phyloP scores from a whole-genome alignment of 805 yeast species.

The Saturnispora galanensis region DNA sequence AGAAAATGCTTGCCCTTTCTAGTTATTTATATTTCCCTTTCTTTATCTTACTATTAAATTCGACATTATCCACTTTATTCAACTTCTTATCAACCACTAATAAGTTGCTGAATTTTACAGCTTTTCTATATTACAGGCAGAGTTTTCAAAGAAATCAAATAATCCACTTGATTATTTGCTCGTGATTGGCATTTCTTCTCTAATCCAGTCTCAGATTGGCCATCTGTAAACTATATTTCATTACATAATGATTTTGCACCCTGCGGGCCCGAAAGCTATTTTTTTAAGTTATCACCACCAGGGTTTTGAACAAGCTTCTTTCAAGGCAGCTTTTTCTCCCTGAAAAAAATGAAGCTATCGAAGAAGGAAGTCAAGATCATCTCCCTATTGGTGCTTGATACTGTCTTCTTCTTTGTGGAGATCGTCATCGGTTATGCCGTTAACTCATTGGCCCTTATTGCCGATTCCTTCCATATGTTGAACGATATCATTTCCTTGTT shows the following conservation, averaged over 20 bases:
- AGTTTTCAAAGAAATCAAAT: too few relatives aligned
- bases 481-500: slow-evolving; percentile 85
- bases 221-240: neutral
- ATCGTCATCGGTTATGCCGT: slow-evolving; percentile 82
- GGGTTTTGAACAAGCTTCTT: neutral
- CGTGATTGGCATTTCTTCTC: too few relatives aligned
- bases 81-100: neutral
- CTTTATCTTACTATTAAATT: neutral
- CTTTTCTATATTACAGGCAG: too few relatives aligned
- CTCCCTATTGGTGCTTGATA: slow-evolving; percentile 64
- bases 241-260: too few relatives aligned
- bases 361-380: slow-evolving; percentile 63
- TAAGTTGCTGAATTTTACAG: neutral
- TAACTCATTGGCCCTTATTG: slow-evolving; percentile 87
- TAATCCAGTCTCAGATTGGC: neutral
- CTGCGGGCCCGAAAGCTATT: too few relatives aligned
- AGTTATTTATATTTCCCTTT: neutral
- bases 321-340: neutral
- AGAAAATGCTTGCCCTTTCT: neutral
- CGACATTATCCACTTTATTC: neutral
- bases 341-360: slow-evolving; percentile 13
- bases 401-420: slow-evolving; percentile 77
- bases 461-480: slow-evolving; percentile 96
- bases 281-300: neutral
- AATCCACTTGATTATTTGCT: too few relatives aligned